Evolutionary conservation across 2,329 filamentous ascomycete species (phyloP).

Genomic region (Beauveria pseudobassiana): DNA sequence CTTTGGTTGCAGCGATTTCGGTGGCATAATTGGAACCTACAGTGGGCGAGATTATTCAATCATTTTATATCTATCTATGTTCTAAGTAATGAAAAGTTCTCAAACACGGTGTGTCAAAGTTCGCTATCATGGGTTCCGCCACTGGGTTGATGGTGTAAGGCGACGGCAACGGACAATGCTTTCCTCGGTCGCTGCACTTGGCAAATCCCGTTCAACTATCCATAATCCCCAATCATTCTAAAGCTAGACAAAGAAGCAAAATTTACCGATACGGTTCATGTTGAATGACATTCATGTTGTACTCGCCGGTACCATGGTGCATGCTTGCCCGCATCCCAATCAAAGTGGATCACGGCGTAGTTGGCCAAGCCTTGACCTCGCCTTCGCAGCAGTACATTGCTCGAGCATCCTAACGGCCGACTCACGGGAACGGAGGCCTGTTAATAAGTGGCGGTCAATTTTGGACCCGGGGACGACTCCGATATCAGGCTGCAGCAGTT

Average conservation of each 20-base stretch:
- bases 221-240: no score
- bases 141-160: no score
- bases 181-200: no score
- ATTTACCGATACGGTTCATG: background rate
- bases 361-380: background rate
- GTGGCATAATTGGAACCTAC: constrained; percentile 20
- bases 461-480: background rate
- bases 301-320: background rate
- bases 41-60: background rate
- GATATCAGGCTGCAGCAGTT: background rate
- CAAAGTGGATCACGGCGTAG: constrained; percentile 3
- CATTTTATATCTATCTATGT: background rate
- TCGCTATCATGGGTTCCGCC: no score
- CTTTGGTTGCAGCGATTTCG: constrained; percentile 52
- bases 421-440: background rate
- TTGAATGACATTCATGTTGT: background rate
- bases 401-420: background rate
- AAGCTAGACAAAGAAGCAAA: background rate
- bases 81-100: no score
- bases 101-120: no score
- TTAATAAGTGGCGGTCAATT: background rate
- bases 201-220: no score
- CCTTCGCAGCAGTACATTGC: background rate
- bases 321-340: background rate
- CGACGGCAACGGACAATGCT: no score